These are phyloP conservation scores for Cercospora sp. DNA, from an alignment of 2,329 filamentous ascomycete genomes.

Conservation along the genomic window DNA sequence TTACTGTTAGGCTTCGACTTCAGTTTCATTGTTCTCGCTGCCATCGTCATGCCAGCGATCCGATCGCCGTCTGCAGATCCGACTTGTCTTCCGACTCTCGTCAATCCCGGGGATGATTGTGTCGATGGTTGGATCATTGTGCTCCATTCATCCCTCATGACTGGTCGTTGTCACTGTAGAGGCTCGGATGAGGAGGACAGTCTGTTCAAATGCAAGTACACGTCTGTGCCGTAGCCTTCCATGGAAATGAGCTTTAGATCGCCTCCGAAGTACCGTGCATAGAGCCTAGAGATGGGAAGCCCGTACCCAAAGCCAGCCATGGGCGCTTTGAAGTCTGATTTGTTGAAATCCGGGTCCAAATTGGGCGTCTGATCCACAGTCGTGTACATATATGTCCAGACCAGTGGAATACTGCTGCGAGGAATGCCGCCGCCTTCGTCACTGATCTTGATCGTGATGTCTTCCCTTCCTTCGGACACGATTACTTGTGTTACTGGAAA, in stretches of 20 bases:
- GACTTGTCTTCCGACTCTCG: conserved; percentile 40
- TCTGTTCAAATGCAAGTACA: conserved; percentile 95
- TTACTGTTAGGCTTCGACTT: conserved; percentile 58
- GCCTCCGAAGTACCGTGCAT: conserved; percentile 95
- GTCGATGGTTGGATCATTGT: conserved; percentile 18
- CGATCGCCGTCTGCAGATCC: conserved; percentile 41
- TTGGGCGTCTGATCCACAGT: conserved; percentile 95
- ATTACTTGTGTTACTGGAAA: conserved; percentile 98
- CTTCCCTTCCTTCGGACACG: conserved; percentile 94
- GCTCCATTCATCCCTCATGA: conserved; percentile 73
- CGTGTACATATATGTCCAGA: conserved; percentile 99
- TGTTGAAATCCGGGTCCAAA: conserved; percentile 95
- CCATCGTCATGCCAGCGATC: conserved; percentile 49
- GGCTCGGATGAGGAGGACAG: conserved; percentile 94
- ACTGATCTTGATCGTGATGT: conserved; percentile 97
- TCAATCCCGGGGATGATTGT: conserved; percentile 54
- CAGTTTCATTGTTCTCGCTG: conserved; percentile 61
- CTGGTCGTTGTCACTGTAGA: conserved; percentile 86
- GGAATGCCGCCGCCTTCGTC: conserved; percentile 97
- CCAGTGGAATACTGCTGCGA: conserved; percentile 85
- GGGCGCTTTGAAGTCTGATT: conserved; percentile 97
- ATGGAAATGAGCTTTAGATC: conserved; percentile 98
- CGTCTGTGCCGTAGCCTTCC: conserved; percentile 99
- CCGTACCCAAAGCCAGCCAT: conserved; percentile 99
- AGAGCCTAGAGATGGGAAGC: conserved; percentile 87